Percentiles rank a stretch among this genome's conserved stretches.
Evolutionary conservation across 2,329 filamentous ascomycete genomes (phyloP).

Genomic region (Pyrenophora seminiperda): DNA sequence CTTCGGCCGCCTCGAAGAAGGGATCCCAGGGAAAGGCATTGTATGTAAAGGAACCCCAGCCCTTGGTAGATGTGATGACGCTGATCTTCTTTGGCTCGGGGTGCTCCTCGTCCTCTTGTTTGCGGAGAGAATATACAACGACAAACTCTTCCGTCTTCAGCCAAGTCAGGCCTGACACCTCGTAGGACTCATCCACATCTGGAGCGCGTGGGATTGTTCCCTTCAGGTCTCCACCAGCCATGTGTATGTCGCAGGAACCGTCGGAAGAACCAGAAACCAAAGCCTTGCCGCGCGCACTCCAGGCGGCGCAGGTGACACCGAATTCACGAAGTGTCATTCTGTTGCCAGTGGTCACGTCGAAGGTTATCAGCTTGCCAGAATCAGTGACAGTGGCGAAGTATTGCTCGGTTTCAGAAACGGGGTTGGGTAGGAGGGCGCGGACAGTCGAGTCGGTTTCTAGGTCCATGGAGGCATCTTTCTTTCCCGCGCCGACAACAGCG

Average conservation of each 20-base stretch:
- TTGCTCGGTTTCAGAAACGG: conserved; percentile 71
- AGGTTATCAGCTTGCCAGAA: conserved; percentile 81
- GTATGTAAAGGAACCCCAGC: conserved; percentile 66
- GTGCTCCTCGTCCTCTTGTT: conserved; percentile 52
- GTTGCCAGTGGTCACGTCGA: conserved; percentile 71
- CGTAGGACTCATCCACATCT: conserved; percentile 61
- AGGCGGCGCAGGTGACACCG: conserved; percentile 81
- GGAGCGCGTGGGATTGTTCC: conserved; percentile 80
- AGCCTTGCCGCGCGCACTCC: conserved; percentile 94
- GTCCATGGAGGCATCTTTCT: conserved; percentile 71
- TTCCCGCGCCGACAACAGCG: conserved; percentile 65
- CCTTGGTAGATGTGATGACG: conserved; percentile 67
- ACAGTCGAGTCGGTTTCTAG: conserved; percentile 76
- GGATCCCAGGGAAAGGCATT: conserved; percentile 69
- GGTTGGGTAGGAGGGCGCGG: conserved; percentile 79
- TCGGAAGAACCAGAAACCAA: conserved; percentile 83
- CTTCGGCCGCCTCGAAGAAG: conserved; percentile 42
- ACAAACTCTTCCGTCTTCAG: conserved; percentile 86
- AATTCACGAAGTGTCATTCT: conserved; percentile 64
- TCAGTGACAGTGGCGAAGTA: conserved; percentile 80
- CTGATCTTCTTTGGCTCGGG: conserved; percentile 74
- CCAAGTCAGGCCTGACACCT: conserved; percentile 83
- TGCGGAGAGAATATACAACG: conserved; percentile 63
- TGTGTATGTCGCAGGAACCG: conserved; percentile 82
- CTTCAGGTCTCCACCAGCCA: conserved; percentile 76